These are phyloP conservation scores for Coccomyxa sp. DNA, from an alignment of 139 green algal genomes.

Conservation along the genomic window DNA sequence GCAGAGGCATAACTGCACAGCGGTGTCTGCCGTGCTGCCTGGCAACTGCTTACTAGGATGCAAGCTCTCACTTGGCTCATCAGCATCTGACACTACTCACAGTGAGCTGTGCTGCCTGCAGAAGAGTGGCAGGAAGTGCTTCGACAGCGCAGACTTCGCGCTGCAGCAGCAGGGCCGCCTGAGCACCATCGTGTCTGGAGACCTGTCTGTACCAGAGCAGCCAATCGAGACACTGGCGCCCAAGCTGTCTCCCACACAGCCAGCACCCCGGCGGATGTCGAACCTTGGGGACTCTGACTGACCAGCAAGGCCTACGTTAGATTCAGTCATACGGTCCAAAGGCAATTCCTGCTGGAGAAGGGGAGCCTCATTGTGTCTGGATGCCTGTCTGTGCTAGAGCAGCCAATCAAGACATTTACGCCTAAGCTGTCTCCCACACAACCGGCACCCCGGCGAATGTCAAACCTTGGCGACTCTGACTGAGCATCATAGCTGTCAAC, in stretches of 20 bases:
- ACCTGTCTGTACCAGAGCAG: background rate
- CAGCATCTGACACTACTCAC: background rate
- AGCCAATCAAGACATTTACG: background rate
- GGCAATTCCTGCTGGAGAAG: too few species aligned
- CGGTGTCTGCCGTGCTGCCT: background rate
- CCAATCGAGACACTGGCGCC: background rate
- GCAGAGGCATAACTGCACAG: too few species aligned
- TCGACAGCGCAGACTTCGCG: background rate
- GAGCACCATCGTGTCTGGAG: background rate
- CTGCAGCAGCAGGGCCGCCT: background rate
- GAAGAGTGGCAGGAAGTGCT: background rate
- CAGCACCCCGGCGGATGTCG: background rate
- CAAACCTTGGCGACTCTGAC: background rate
- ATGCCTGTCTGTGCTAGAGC: background rate
- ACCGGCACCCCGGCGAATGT: background rate
- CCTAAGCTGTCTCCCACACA: background rate
- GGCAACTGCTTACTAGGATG: background rate
- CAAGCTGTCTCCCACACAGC: background rate
- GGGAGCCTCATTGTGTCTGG: background rate
- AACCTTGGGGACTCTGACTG: background rate
- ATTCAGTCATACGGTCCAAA: too few species aligned
- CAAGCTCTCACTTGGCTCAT: background rate
- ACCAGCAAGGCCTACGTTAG: background rate
- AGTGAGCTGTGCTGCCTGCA: background rate
- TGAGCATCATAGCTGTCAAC: background rate